Conservation (phyloP, 805 yeast species). For the Kodamaea restingae region DNA sequence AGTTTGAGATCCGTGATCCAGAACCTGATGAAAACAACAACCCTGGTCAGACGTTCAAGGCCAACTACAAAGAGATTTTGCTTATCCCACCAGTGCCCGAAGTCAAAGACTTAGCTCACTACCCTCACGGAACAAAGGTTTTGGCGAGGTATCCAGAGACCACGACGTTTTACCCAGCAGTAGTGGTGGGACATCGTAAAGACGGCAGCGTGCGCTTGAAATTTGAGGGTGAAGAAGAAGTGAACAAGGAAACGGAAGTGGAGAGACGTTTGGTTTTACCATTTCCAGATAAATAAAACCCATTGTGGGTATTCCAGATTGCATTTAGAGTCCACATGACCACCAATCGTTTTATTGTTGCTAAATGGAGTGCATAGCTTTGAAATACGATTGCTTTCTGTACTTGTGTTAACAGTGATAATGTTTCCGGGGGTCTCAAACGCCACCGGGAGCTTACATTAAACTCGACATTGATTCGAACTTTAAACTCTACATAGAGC, state of each 20-base stretch:
- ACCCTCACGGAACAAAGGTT: constrained; percentile 76
- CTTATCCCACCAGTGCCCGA: constrained; percentile 58
- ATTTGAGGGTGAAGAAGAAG: constrained; percentile 97
- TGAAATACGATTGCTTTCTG: no score
- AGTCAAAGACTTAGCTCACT: constrained; percentile 42
- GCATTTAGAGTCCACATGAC: no score
- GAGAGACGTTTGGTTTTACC: constrained; percentile 80
- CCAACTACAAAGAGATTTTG: constrained; percentile 75
- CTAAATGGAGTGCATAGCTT: no score
- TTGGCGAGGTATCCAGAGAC: constrained; percentile 96
- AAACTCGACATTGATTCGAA: no score
- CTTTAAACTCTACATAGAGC: no score
- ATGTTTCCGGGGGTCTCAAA: no score
- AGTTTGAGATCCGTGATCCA: constrained; percentile 91
- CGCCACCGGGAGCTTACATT: no score
- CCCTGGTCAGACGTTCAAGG: constrained; percentile 80
- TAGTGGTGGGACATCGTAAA: constrained; percentile 71
- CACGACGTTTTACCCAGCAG: constrained; percentile 93
- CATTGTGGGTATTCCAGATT: no score
- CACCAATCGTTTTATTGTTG: no score
- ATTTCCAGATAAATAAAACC: constrained; percentile 41
- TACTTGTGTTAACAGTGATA: no score
- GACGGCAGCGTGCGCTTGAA: constrained; percentile 74
- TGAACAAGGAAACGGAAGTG: constrained; percentile 91
- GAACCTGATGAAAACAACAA: constrained; percentile 94